Percentiles rank a stretch among this genome's conserved stretches.
These are phyloP conservation scores for Cutaneotrichosporon cutaneum DNA, from an alignment of 1,284 basidiomycete species.

Conservation along the genomic window DNA sequence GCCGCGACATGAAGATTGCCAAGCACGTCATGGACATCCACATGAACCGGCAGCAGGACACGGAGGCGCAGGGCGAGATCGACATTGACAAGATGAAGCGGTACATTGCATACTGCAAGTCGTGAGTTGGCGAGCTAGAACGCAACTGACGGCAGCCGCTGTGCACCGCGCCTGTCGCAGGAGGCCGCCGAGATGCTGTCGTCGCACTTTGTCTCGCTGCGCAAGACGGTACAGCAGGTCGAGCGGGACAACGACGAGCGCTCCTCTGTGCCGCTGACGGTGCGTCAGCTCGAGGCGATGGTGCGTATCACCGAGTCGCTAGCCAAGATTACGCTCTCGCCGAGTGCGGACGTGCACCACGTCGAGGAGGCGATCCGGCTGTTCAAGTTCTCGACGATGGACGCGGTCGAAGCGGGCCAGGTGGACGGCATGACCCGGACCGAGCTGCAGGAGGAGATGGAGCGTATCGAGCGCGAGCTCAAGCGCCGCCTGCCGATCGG, in stretches of 20 bases:
- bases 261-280: slow-evolving; percentile 96
- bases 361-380: slow-evolving; percentile 97
- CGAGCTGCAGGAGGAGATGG: slow-evolving; percentile 92
- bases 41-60: slow-evolving; percentile 80
- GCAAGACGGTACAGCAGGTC: slow-evolving; percentile 93
- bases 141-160: slow-evolving; percentile 59
- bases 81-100: slow-evolving; percentile 98
- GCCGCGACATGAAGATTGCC: slow-evolving; percentile 90
- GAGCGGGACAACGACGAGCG: slow-evolving; percentile 97
- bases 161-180: slow-evolving; percentile 86
- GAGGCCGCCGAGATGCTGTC: slow-evolving; percentile 96
- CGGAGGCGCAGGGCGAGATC: slow-evolving; percentile 81
- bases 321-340: slow-evolving; percentile 87
- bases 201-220: slow-evolving; percentile 91
- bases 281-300: slow-evolving; percentile 98
- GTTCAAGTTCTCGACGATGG: slow-evolving; percentile 99
- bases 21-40: slow-evolving; percentile 99
- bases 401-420: slow-evolving; percentile 84
- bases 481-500: slow-evolving; percentile 86
- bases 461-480: slow-evolving; percentile 87
- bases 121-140: slow-evolving; percentile 49
- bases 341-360: slow-evolving; percentile 85
- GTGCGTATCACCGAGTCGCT: slow-evolving; percentile 97
- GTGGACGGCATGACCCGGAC: slow-evolving; percentile 90
- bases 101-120: slow-evolving; percentile 94